A percentile compares a stretch with the other conserved stretches of the same genome.
These are phyloP conservation scores for Scheffersomyces lignosus DNA, from an alignment of 805 yeast genomes.

Conservation along the genomic window DNA sequence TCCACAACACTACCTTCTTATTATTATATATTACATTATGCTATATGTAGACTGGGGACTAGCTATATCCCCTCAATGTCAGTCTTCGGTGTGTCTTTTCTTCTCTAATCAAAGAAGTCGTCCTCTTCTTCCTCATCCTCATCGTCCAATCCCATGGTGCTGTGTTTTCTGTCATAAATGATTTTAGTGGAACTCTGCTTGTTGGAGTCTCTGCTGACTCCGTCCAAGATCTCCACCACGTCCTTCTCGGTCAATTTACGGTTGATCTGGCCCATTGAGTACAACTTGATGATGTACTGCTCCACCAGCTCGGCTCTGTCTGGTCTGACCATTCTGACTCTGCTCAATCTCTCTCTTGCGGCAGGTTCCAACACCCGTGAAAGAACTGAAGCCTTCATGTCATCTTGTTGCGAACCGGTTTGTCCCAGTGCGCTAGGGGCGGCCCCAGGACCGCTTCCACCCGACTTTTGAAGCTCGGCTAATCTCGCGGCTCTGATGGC, in stretches of 20 bases:
- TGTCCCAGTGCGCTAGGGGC: constrained; percentile 6
- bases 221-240: constrained; percentile 79
- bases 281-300: constrained; percentile 68
- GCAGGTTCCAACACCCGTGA: constrained; percentile 75
- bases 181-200: constrained; percentile 63
- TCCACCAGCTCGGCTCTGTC: constrained; percentile 91
- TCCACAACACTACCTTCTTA: too few species aligned
- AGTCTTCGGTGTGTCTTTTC: too few species aligned
- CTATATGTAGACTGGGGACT: too few species aligned
- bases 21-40: too few species aligned
- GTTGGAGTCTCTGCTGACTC: constrained; percentile 72
- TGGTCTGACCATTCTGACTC: constrained; percentile 87
- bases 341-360: constrained; percentile 83
- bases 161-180: constrained; percentile 31
- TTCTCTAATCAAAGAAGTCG: constrained; percentile 14
- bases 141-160: constrained; percentile 6
- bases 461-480: constrained; percentile 70
- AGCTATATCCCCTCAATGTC: too few species aligned
- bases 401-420: constrained; percentile 28
- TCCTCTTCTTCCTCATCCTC: constrained; percentile 13
- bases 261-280: constrained; percentile 72
- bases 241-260: constrained; percentile 79
- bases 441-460: constrained; percentile 14
- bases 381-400: constrained; percentile 43
- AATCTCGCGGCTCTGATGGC: constrained; percentile 94